Evolutionary conservation across 352 stramenopile genomes (phyloP), one percentile per base, ranked within the genome.

Genomic region (Globisporangium irregulare): DNA sequence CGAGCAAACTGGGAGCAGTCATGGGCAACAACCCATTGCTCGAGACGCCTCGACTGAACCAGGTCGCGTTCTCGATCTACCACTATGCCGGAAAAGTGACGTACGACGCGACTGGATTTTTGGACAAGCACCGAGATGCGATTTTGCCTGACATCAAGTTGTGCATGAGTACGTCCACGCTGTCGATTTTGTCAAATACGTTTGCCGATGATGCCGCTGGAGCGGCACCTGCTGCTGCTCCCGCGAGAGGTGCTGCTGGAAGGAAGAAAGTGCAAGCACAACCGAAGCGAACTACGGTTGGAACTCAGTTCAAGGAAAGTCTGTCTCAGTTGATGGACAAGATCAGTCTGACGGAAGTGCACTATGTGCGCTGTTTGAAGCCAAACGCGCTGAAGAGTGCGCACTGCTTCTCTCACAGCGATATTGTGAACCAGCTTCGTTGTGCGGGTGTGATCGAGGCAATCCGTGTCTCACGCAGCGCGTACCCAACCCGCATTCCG

Each of bases 1-100:
- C 87, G 29, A 93, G 86, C 68, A 97, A 97, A 68, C 61, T 97
- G 14, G 81, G 87, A 22, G 89, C 87, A 3, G 85, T 97, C 15
- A 95, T 96, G 79, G 86, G 91, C 55, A 93, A 96, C 67, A 95
- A 97, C 60, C 78, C 85, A 22, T 73, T 94, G 25, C 78, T 97
- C 8, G 86, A 93, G 67, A 95, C 82, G 0, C 92, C 93, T 12
- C 86, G 86, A 1, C 68, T 95, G 36, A 90, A 93, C 66, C 86
- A 91, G 57, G 93, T 80, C 38, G 84, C 86, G 3, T 96, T 96
- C 70, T 90, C 82, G 3, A 87, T 96, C 64, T 84, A 93, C 59
- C 89, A 96, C 67, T 96, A 96, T 63, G 89, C 89, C 22, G 86
- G 85, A 8, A 94, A 95, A 62, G 89, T 96, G 32, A 91, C 85